Conservation (phyloP, 2,329 filamentous ascomycete genomes). For the Penicillium vulpinum region DNA sequence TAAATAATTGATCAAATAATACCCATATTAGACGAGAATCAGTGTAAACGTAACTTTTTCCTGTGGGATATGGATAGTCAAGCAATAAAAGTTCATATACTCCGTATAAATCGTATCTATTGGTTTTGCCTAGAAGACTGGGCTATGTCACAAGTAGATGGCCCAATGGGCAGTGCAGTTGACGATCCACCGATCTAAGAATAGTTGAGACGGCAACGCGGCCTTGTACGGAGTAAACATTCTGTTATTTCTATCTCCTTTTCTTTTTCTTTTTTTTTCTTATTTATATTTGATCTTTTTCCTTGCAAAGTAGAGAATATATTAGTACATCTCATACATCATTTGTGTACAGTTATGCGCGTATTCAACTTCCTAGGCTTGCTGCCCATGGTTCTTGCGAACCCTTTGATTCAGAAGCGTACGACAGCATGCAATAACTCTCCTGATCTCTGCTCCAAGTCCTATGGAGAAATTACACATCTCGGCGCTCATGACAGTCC, state of each 20-base stretch:
- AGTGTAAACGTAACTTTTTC: not conserved
- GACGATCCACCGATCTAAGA: constrained; percentile 26
- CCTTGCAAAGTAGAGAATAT: not conserved
- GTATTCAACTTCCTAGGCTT: constrained; percentile 31
- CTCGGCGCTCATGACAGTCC: constrained; percentile 74
- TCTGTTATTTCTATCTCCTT: constrained; percentile 8
- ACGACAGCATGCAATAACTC: constrained; percentile 75
- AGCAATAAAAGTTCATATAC: not conserved
- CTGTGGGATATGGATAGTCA: not conserved
- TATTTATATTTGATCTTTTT: not conserved
- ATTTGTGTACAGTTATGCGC: constrained; percentile 28
- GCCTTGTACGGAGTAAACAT: constrained; percentile 27
- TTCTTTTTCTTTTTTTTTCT: not conserved
- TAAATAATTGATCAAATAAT: constrained; percentile 11
- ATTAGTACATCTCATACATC: not conserved
- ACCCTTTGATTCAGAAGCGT: constrained; percentile 29
- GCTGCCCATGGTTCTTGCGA: constrained; percentile 31
- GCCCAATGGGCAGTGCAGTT: constrained; percentile 14
- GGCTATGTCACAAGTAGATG: constrained; percentile 1
- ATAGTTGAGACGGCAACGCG: constrained; percentile 34
- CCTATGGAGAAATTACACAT: constrained; percentile 75
- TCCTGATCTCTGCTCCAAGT: constrained; percentile 66
- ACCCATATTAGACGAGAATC: not conserved
- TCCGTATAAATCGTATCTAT: not conserved
- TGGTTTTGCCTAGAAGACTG: not conserved